Percentiles rank a stretch among this genome's conserved stretches.
Conservation (phyloP, 306 rosid genomes). For the Arachis stenosperma region DNA sequence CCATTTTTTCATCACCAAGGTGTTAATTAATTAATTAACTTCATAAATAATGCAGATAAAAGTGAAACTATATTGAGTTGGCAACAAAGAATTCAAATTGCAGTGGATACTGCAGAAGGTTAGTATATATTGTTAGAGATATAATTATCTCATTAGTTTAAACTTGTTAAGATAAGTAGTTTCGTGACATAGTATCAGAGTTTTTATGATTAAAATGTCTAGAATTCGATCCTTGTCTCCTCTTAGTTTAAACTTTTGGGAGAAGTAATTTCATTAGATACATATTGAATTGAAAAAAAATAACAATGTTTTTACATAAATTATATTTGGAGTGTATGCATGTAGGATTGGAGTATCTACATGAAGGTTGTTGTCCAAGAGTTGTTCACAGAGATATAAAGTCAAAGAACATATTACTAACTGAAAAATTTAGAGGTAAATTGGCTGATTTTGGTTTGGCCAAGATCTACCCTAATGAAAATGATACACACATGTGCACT, state of each 20-base stretch:
- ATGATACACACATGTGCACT: conserved; percentile 48
- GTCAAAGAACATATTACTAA: conserved; percentile 61
- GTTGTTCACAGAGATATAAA: conserved; percentile 75
- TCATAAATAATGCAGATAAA: conserved; percentile 48
- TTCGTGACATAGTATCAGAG: too few relatives aligned
- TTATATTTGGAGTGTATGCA: too few relatives aligned
- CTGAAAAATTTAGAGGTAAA: conserved; percentile 52
- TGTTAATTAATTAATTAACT: conserved; percentile 11
- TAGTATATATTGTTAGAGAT: background rate
- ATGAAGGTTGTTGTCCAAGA: conserved; percentile 57
- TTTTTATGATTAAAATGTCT: too few relatives aligned
- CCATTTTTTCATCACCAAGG: too few relatives aligned
- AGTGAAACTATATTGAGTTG: conserved; percentile 48
- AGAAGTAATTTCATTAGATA: too few relatives aligned
- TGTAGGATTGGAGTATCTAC: conserved; percentile 66
- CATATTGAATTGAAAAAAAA: too few relatives aligned
- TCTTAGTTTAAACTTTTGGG: too few relatives aligned
- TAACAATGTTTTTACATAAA: too few relatives aligned
- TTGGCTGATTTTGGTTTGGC: conserved; percentile 72
- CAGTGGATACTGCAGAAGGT: conserved; percentile 70
- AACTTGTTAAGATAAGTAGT: too few relatives aligned
- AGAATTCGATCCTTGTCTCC: too few relatives aligned
- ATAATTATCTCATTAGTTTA: too few relatives aligned
- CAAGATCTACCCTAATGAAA: conserved; percentile 47
- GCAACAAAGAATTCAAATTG: conserved; percentile 61